A percentile compares a stretch with the other conserved stretches of the same genome.
These are phyloP conservation scores for Candida tropicalis DNA, from an alignment of 1,139 yeast species.

Conservation along the genomic window DNA sequence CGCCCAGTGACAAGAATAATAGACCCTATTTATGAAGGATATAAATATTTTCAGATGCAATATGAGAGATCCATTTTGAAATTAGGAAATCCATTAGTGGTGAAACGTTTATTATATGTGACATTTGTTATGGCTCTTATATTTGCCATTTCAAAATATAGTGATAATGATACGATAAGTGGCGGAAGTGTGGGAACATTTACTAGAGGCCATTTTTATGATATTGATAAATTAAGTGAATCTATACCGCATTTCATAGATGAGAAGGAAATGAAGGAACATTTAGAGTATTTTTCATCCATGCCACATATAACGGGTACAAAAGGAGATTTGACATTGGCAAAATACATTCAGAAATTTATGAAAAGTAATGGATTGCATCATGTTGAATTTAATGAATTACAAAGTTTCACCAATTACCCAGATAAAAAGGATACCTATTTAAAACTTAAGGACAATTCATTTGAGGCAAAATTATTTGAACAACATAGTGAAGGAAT, in stretches of 20 bases:
- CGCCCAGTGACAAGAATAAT: conserved; percentile 57
- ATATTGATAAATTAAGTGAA: conserved; percentile 51
- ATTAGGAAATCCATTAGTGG: conserved; percentile 83
- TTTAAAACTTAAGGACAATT: conserved; percentile 36
- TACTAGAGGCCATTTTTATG: conserved; percentile 64
- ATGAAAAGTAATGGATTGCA: conserved; percentile 60
- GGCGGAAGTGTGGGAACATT: conserved; percentile 36
- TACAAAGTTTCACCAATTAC: conserved; percentile 63
- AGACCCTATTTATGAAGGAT: conserved; percentile 71
- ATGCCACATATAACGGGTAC: conserved; percentile 92
- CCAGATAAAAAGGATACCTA: conserved; percentile 34
- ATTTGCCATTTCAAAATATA: conserved; percentile 59
- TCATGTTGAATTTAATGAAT: conserved; percentile 50
- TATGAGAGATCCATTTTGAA: conserved; percentile 62
- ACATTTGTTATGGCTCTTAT: conserved; percentile 59
- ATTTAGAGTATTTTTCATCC: conserved; percentile 74
- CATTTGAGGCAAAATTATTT: conserved; percentile 40
- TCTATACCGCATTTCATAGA: conserved; percentile 56
- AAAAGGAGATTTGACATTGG: conserved; percentile 74
- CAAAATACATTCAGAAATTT: conserved; percentile 61
- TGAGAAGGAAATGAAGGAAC: conserved; percentile 61
- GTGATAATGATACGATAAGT: conserved; percentile 49
- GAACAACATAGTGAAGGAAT: conserved; percentile 36
- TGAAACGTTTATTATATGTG: conserved; percentile 75
- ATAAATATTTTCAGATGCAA: conserved; percentile 43